Base-by-base conservation (phyloP, 371 early-diverging fungal genomes). In the Dinochytrium kinnereticum region DNA sequence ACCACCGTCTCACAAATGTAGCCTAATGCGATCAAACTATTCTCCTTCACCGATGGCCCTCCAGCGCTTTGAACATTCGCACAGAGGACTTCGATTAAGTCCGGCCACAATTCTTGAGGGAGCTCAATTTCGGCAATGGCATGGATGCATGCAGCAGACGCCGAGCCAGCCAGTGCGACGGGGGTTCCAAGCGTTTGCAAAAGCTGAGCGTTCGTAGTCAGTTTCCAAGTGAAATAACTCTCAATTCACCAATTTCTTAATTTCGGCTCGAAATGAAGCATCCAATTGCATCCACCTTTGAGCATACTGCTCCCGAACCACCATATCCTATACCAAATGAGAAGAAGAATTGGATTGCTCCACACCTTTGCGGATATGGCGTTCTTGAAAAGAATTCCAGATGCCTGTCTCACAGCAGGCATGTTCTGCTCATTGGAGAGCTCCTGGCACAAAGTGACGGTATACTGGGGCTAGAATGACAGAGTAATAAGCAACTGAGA, bases 361-460 rank as follows among this genome's bases (percentile, higher is more conserved):
- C 34, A 64, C 87, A 94, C 96, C 88, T 90, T 93, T 76, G 96
- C 91, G 30, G 90, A 84, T 76, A 98, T 80, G 55, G 93, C 87
- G 79, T 98, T 98, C 88, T 98, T 98, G 74, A 98, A 81, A 38
- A 92, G 91, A 73, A 98, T 83, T 84, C 94, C 98, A 51, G 97
- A 95, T 34, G 93, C 89, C 65, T 81, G 84, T 68, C 95, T 89
- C 79, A 93, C 88, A 59, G 85, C 76, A 30, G 87, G 80, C 51
- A 82, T 82, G 66, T 82, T 84, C 73, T 85, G 84, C 78, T 94
- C 95, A 77, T 88, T 94, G 39, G 89, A 88, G 51, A 98, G 89
- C 80, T 95, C 94, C 75, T 92, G 91, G 75, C 88, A 85, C 51
- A 97, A 86, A 79, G 90, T 78, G 53, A 87, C 84, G 75, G 90